Base-by-base conservation (phyloP, 2,329 filamentous ascomycete species). In the Penicillium hesseltinei region DNA sequence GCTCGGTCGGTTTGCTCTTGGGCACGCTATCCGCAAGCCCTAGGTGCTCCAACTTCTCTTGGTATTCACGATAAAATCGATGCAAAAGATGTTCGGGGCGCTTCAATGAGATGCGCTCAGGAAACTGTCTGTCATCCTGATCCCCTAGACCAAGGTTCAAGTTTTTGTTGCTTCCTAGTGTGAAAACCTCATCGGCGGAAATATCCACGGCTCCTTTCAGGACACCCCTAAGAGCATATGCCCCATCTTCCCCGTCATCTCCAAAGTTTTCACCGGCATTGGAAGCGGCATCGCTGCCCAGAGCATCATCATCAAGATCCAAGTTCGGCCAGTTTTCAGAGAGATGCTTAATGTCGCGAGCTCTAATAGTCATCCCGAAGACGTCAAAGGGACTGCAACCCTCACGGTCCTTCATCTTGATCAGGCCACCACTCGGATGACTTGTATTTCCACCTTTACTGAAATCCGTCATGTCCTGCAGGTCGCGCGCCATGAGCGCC, bases 101-200 rank as follows among this genome's bases (percentile, higher is more conserved):
- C 54, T 86, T 84, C 35, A 97, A 75, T 33, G 82, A 79, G 11
- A 97, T 86, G 10, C 91, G 88, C 72, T 97, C 94, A 0, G 94
- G 94, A 67, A 89, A 96, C 62, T 97, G 92, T 3, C 94, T 87
- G 70, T 99, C 93, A 71, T 97, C 92, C 68, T 95, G 89, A 70
- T 99, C 92, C n/a, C 92, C 92, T 59, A 97, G 88, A 1, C 94
- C 94, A 23, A 99, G 83, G 0, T 90, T 94, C 10, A 96, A 77
- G 66, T 99, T 99, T 70, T 94, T 95, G 76, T 97, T 99, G 75
- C 92, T 97, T 49, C 94, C 94, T 75, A 97, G 97, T 1, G 91
- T 88, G 68, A 91, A 97, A 0, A 97, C 78, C 70, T 99, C 94
- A 67, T 96, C 91, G 9, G 91, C 93, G 23, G 79, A 73, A 27